phyloP scores from a whole-genome alignment of 1,139 yeast genomes.

The Debaryomyces udenii region DNA sequence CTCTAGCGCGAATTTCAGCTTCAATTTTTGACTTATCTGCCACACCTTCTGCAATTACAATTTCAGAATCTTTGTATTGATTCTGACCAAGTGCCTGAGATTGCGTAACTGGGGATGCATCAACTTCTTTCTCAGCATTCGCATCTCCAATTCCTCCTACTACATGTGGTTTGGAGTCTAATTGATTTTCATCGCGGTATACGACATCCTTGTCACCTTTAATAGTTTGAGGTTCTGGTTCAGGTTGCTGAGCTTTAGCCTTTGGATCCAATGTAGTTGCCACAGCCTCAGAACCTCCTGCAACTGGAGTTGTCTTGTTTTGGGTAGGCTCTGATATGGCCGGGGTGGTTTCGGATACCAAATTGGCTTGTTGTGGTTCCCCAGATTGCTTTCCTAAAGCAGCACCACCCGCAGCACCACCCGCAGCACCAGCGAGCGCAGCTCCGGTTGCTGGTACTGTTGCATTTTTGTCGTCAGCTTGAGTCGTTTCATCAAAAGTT shows the following conservation, averaged over 20 bases:
- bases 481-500: slow-evolving; percentile 7
- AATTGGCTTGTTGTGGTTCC: too few relatives aligned
- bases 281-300: slow-evolving; percentile 13
- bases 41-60: slow-evolving; percentile 44
- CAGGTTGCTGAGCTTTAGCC: slow-evolving; percentile 13
- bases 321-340: too few relatives aligned
- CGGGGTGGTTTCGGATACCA: too few relatives aligned
- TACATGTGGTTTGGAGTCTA: slow-evolving; percentile 6
- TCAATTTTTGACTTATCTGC: slow-evolving; percentile 30
- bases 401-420: slow-evolving; percentile 15
- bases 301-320: background rate
- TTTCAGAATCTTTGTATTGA: slow-evolving; percentile 29
- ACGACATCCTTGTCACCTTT: background rate
- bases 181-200: slow-evolving; percentile 7
- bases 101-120: slow-evolving; percentile 20
- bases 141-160: slow-evolving; percentile 1
- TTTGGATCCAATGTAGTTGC: slow-evolving; percentile 37
- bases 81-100: slow-evolving; percentile 10
- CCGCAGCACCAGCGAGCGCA: slow-evolving; percentile 15
- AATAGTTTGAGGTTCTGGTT: too few relatives aligned
- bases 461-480: background rate
- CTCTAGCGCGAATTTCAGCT: slow-evolving; percentile 41
- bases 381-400: slow-evolving; percentile 7
- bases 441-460: slow-evolving; percentile 2
- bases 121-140: slow-evolving; percentile 26